Base-by-base conservation (phyloP, 345 rosid species). In the Acer negundo region DNA sequence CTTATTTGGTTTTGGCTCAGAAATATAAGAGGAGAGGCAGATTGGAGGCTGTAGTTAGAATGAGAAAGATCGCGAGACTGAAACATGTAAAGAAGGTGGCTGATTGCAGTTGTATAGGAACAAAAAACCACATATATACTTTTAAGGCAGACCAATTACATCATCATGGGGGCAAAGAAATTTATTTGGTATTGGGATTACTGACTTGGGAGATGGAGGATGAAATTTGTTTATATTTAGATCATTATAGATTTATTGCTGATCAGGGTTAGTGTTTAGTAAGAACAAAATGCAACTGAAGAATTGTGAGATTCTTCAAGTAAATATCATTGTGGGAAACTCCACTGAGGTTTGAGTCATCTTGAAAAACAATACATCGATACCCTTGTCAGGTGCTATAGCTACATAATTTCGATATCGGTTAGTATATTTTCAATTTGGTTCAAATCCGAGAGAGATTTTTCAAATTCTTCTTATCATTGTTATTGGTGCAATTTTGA, bases 51-150 rank as follows among this genome's bases (percentile, higher is more conserved):
- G 69, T 90, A 70, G 88, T 89, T 65, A 83, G 82, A 74, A 72
- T 91, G 55, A 79, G 82, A 83, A 87, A 85, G 23, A 76, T 75
- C 44, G 80, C 90, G 88, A 80, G 80, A 75, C 70, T 79, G 71
- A 81, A 74, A 23, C 77, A 75, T 62, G 61, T 78, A 23, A 84
- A 80, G 75, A 80, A 72, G 31, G 63, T 58, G 62, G 64, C 75
- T 47, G 96, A 90, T 76, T 84, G 81, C 80, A 92, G 97, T 82
- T 88, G 86, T 85, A 85, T 94, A 70, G 84, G 85, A 56, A 64
- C 88, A 63, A 80, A 77, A 77, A 81, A 84, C 72, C 75, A 70
- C 13, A 78, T 87, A 28, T 83, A 79, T 70, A 46, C 76, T 69
- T 92, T 92, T 16, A 78, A 68, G 23, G 90, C 81, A 62, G 83